phyloP scores from a whole-genome alignment of 2,329 filamentous ascomycete species.

The Colletotrichum aenigma region DNA sequence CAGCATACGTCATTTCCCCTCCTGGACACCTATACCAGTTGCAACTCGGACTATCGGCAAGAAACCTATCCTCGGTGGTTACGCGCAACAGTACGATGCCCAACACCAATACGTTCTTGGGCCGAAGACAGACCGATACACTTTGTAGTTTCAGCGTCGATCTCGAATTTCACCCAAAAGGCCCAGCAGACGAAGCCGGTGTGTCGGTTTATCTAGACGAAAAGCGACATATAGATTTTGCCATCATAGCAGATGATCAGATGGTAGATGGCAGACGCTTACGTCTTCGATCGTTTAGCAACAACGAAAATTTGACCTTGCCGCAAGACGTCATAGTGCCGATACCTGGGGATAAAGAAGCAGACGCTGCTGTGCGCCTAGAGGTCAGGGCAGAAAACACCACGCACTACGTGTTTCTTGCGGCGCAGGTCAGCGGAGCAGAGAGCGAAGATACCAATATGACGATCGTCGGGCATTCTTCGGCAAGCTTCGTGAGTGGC shows the following conservation, averaged over 20 bases:
- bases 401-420: not conserved
- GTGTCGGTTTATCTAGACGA: not conserved
- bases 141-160: not conserved
- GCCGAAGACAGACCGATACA: not conserved
- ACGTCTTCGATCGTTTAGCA: not conserved
- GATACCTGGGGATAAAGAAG: not conserved
- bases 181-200: not conserved
- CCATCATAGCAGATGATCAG: rapidly evolving
- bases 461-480: not conserved
- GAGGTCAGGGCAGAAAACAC: not conserved
- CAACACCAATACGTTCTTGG: not conserved
- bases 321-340: not conserved
- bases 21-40: not conserved
- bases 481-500: not conserved
- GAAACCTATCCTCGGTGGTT: not conserved
- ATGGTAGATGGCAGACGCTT: not conserved
- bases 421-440: not conserved
- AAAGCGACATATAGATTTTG: not conserved
- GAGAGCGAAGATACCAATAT: not conserved
- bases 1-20: not conserved
- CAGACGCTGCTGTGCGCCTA: not conserved
- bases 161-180: not conserved
- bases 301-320: not conserved
- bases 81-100: not conserved
- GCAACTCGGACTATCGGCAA: not conserved